phyloP scores from a whole-genome alignment of 2,329 filamentous ascomycete species.

The Ophiostoma sp. region DNA sequence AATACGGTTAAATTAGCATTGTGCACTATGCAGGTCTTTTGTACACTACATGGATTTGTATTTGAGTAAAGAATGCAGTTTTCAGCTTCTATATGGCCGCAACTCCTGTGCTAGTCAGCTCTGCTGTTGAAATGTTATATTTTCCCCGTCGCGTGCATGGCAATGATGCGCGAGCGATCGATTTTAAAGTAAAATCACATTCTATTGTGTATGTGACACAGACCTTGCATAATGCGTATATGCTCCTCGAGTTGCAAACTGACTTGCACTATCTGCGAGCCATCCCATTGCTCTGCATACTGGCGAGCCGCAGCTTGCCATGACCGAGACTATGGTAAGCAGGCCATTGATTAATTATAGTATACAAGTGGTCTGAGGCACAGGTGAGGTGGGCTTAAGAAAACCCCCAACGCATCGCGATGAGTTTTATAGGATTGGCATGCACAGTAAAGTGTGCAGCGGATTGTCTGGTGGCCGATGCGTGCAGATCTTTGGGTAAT shows the following conservation, averaged over 20 bases:
- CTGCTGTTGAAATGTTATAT: not conserved
- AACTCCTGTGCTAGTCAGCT: not conserved
- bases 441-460: no score
- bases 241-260: not conserved
- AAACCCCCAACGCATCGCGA: not conserved
- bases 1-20: no score
- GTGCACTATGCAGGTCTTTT: no score
- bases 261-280: no score
- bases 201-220: not conserved
- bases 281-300: no score
- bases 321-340: no score
- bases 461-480: not conserved
- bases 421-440: not conserved
- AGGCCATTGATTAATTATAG: no score
- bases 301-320: no score
- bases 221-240: not conserved
- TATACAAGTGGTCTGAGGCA: no score
- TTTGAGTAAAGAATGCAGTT: not conserved
- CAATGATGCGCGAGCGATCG: not conserved
- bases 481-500: not conserved
- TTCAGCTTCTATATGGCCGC: not conserved
- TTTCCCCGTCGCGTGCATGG: not conserved
- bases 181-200: not conserved
- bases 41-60: no score
- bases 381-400: no score